These are phyloP conservation scores for Coemansia sp. DNA, from an alignment of 192 early-diverging fungal genomes.

Conservation along the genomic window DNA sequence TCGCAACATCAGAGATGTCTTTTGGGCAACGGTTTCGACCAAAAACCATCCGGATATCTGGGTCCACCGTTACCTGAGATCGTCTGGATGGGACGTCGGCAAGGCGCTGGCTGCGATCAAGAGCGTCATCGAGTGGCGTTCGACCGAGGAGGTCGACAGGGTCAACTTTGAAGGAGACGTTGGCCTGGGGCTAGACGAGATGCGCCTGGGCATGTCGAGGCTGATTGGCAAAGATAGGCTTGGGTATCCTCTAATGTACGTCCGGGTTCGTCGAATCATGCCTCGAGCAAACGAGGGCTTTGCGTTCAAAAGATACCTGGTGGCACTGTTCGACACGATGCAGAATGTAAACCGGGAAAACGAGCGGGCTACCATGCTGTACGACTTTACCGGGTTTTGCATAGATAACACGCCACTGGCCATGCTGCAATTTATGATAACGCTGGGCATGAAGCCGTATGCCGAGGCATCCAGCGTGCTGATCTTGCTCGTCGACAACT, in stretches of 20 bases:
- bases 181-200: constrained; percentile 22
- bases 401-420: constrained; percentile 45
- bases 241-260: constrained; percentile 28
- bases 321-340: constrained; percentile 25
- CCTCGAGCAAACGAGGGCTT: constrained; percentile 29
- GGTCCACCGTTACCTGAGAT: constrained; percentile 31
- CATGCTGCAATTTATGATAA: constrained; percentile 40
- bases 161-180: constrained; percentile 36
- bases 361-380: constrained; percentile 28
- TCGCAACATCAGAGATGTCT: constrained; percentile 26
- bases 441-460: constrained; percentile 31
- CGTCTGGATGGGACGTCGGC: constrained; percentile 33
- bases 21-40: constrained; percentile 25
- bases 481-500: constrained; percentile 48
- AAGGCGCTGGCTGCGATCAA: constrained; percentile 26
- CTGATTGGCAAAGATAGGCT: constrained; percentile 34
- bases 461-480: constrained; percentile 39
- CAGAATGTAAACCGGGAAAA: constrained; percentile 27
- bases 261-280: constrained; percentile 32
- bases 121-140: constrained; percentile 31
- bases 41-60: constrained; percentile 45
- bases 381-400: constrained; percentile 39
- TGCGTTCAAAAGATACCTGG: constrained; percentile 35
- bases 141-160: constrained; percentile 29
- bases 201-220: constrained; percentile 26